Evolutionary conservation across 768 basidiomycete genomes (phyloP).

Genomic region (Lanmaoa rubissima): DNA sequence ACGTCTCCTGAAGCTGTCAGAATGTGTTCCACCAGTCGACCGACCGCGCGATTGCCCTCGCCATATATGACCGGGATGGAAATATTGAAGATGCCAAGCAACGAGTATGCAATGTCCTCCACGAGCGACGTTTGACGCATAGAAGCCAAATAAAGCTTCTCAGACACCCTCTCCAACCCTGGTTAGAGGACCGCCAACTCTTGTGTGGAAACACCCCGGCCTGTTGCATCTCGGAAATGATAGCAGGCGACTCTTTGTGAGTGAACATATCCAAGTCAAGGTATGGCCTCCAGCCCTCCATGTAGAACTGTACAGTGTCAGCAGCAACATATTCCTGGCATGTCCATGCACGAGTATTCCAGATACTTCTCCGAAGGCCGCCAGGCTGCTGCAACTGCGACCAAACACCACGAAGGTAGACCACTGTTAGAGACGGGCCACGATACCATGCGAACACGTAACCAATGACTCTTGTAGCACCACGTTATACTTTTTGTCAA

Average conservation of each 20-base stretch:
- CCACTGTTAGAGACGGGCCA: too few relatives aligned
- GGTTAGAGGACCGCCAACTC: background rate
- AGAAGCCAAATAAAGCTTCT: slow-evolving; percentile 11
- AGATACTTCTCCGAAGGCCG: too few relatives aligned
- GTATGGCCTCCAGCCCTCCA: slow-evolving; percentile 12
- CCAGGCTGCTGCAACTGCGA: too few relatives aligned
- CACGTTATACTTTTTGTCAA: too few relatives aligned
- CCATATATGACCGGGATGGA: slow-evolving; percentile 7
- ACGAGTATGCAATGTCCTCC: too few relatives aligned
- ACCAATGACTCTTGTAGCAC: too few relatives aligned
- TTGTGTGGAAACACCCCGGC: background rate
- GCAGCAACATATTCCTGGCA: background rate
- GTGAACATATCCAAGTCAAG: background rate
- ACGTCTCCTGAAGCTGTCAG: slow-evolving; percentile 1
- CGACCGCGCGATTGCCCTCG: slow-evolving; percentile 3
- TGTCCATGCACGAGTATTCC: too few relatives aligned
- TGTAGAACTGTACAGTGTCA: slow-evolving; percentile 5
- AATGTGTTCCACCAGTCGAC: slow-evolving; percentile 7
- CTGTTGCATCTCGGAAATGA: slow-evolving; percentile 3
- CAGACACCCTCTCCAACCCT: slow-evolving; percentile 1
- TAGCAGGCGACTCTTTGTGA: slow-evolving; percentile 3
- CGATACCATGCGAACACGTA: too few relatives aligned
- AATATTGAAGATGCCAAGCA: slow-evolving; percentile 9
- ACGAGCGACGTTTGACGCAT: background rate
- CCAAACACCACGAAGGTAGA: too few relatives aligned